These are phyloP conservation scores for Globisporangium canariense DNA, from an alignment of 352 stramenopile species.

Conservation along the genomic window DNA sequence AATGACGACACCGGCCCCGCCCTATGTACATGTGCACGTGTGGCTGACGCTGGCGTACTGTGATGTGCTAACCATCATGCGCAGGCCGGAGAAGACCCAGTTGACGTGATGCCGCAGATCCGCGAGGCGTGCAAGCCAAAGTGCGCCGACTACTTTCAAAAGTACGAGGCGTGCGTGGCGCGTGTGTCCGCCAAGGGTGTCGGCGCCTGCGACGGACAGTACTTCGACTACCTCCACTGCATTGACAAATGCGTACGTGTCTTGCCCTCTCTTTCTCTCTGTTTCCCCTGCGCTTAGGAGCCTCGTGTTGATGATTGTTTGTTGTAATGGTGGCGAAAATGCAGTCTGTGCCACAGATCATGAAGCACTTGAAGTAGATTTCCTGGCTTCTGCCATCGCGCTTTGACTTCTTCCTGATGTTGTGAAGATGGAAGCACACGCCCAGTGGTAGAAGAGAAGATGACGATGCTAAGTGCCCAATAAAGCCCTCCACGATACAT, in stretches of 20 bases:
- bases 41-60: background rate
- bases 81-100: slow-evolving; percentile 77
- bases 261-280: background rate
- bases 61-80: background rate
- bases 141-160: slow-evolving; percentile 80
- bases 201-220: slow-evolving; percentile 93
- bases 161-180: slow-evolving; percentile 91
- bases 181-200: slow-evolving; percentile 91
- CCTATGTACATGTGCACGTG: background rate
- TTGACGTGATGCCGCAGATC: slow-evolving; percentile 92
- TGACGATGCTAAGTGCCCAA: slow-evolving; percentile 8
- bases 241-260: slow-evolving; percentile 92
- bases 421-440: background rate
- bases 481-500: slow-evolving; percentile 11
- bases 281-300: background rate
- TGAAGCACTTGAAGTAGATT: slow-evolving; percentile 93
- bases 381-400: background rate
- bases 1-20: too few relatives aligned
- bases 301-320: background rate
- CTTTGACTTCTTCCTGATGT: slow-evolving; percentile 1
- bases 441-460: slow-evolving; percentile 10
- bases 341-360: slow-evolving; percentile 91
- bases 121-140: slow-evolving; percentile 91
- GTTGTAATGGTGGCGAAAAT: slow-evolving; percentile 13
- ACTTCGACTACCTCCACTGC: slow-evolving; percentile 95